These are phyloP conservation scores for Prunus davidiana DNA, from an alignment of 306 rosid species.

Conservation along the genomic window DNA sequence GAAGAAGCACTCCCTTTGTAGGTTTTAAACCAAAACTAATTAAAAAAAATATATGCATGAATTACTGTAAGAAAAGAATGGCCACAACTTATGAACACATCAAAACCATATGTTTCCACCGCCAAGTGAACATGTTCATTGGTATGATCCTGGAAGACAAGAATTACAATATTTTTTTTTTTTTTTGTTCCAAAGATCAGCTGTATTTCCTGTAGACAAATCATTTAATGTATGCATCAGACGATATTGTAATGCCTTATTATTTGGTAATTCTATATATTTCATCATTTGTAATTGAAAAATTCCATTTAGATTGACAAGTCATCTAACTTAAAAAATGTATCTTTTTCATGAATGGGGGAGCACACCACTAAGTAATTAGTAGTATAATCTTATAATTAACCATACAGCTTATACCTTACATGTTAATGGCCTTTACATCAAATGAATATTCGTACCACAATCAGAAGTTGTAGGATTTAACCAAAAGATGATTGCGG, in stretches of 20 bases:
- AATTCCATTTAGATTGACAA: background rate
- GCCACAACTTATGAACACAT: background rate
- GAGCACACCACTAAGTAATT: background rate
- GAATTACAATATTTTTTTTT: background rate
- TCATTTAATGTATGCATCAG: background rate
- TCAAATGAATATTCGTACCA: background rate
- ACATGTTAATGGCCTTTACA: background rate
- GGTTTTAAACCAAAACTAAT: constrained; percentile 72
- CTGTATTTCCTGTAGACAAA: background rate
- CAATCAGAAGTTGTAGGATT: background rate
- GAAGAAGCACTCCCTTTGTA: constrained; percentile 90
- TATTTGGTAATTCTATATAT: background rate
- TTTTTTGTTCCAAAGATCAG: background rate
- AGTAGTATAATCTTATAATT: background rate
- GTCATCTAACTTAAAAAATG: background rate
- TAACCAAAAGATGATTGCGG: background rate
- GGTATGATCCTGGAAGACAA: background rate
- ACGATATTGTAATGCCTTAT: background rate
- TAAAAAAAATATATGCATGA: constrained; percentile 3
- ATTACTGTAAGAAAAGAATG: background rate
- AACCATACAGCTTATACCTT: background rate
- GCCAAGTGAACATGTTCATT: background rate
- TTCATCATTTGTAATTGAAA: background rate
- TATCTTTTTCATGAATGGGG: background rate
- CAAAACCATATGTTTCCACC: background rate